These are phyloP conservation scores for Davidsoniella australis DNA, from an alignment of 2,329 filamentous ascomycete species.

Conservation along the genomic window DNA sequence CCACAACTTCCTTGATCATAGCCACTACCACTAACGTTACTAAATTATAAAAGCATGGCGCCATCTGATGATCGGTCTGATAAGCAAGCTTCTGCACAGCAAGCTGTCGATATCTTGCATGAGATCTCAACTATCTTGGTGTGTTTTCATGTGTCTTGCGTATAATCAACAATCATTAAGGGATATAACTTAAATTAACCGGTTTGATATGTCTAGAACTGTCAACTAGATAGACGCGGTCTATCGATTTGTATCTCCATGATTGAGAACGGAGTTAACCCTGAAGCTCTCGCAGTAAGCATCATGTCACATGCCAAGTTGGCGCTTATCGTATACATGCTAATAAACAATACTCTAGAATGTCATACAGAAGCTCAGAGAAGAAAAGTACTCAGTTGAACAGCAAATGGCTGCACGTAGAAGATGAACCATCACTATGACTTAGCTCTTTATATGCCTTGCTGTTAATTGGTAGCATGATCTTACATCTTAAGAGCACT, in stretches of 20 bases:
- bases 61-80: slow-evolving; percentile 33
- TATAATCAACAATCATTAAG: neutral
- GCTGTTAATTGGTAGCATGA: too few relatives aligned
- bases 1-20: neutral
- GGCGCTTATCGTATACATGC: neutral
- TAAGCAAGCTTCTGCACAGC: slow-evolving; percentile 61
- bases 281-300: slow-evolving; percentile 79
- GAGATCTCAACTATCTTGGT: slow-evolving; percentile 84
- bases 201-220: slow-evolving; percentile 46
- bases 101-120: slow-evolving; percentile 67
- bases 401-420: slow-evolving; percentile 21
- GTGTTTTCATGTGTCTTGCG: slow-evolving; percentile 19
- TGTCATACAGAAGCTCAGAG: slow-evolving; percentile 42
- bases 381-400: slow-evolving; percentile 35
- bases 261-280: slow-evolving; percentile 94
- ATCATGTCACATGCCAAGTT: neutral
- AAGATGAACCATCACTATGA: neutral
- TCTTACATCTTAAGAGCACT: too few relatives aligned
- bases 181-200: neutral
- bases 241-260: slow-evolving; percentile 90
- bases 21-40: neutral
- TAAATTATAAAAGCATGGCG: slow-evolving; percentile 17
- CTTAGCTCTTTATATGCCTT: too few relatives aligned
- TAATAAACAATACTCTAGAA: slow-evolving; percentile 22
- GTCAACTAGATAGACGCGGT: slow-evolving; percentile 75